Base-by-base conservation (phyloP, 345 rosid species). In the Citrus cavaleriei region DNA sequence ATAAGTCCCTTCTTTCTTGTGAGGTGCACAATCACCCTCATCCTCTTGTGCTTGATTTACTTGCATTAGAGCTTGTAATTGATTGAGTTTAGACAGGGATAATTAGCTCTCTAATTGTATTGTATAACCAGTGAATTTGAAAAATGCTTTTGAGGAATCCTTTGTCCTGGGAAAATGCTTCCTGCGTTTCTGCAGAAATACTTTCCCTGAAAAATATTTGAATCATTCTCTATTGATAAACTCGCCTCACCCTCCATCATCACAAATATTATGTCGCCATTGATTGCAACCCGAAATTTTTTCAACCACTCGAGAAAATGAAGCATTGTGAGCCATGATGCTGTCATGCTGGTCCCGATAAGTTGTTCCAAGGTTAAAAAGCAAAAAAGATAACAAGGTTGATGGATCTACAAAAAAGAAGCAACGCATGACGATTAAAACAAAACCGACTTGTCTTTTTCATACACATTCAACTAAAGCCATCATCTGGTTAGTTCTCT, bases 1-100 rank as follows among this genome's bases (percentile, higher is more conserved):
- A 30, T 64, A 22, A 30, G 24, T 6, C 25, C 32, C 14, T 75
- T 75, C 28, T 75, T 75, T 75, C 40, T 64, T 64, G 78, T 64
- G 22, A 75, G 71, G 51, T 49, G 62, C 70, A 49, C 27, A 62
- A 22, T 64, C 21, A 12, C 30, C 30, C 2, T 27, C 16, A 70
- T 27, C 14, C 28, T 58, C 14, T 13, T 24, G 2, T 7, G 16
- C 30, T 58, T 72, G 28, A 72, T 35, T 34, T 22, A 57, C 51
- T 46, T 12, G 51, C 28, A 3, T 4, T 32, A 3, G 4, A 54
- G 27, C 5, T 30, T 21, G 62, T 21, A 54, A 5, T 24, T 57
- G 40, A 42, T 46, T 10, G 5, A 60, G 65, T n/a, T 60, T n/a
- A 25, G 65, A 25, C 16, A n/a, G 65, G 5, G 67, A 2, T 2